A percentile compares a stretch with the other conserved stretches of the same genome.
These are phyloP conservation scores for Excoecaria agallocha DNA, from an alignment of 345 rosid species.

Conservation along the genomic window DNA sequence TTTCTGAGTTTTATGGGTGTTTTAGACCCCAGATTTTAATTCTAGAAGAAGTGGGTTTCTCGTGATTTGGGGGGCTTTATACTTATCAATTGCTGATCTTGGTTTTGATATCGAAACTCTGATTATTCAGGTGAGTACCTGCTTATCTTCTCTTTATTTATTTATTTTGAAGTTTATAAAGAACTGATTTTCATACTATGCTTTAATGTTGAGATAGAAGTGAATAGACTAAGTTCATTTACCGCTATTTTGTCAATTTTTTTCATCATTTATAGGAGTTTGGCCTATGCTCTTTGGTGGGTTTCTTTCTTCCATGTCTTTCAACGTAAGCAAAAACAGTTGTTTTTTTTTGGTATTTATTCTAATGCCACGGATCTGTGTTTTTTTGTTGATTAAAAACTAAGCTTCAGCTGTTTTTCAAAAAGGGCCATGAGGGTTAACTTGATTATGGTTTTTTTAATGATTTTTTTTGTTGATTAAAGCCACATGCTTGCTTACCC, in stretches of 20 bases:
- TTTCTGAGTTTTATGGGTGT: neutral
- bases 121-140: conserved; percentile 3
- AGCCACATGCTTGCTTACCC: conserved; percentile 27
- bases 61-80: neutral
- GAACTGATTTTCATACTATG: neutral
- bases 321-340: conserved; percentile 33
- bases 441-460: neutral
- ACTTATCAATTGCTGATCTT: neutral
- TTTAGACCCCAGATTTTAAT: conserved; percentile 1
- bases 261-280: neutral
- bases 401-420: conserved; percentile 7
- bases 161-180: neutral
- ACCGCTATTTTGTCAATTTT: neutral
- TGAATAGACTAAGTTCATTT: neutral
- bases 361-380: conserved; percentile 10
- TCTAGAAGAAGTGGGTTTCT: conserved; percentile 7
- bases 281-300: conserved; percentile 22
- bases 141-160: neutral
- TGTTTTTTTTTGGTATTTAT: conserved; percentile 14
- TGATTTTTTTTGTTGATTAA: neutral
- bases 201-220: neutral
- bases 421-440: neutral
- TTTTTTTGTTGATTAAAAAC: neutral
- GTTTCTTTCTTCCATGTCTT: conserved; percentile 26
- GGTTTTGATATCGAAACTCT: neutral